Conservation (phyloP, 1,284 basidiomycete genomes). For the Phenoliferia sp. region DNA sequence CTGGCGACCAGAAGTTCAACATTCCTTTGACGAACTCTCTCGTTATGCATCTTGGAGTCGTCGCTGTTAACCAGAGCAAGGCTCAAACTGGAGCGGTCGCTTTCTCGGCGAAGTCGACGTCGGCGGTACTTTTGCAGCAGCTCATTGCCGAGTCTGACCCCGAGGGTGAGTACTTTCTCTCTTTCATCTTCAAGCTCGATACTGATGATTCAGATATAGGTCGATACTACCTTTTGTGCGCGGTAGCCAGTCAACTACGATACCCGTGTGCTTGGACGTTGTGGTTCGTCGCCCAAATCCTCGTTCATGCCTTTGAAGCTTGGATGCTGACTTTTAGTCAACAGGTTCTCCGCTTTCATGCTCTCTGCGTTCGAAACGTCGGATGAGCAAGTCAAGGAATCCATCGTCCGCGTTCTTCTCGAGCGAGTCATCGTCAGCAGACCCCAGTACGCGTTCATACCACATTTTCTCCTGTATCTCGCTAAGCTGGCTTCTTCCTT, state of each 20-base stretch:
- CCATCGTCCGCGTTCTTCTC: no score
- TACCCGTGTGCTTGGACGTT: conserved; percentile 56
- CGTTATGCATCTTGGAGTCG: conserved; percentile 90
- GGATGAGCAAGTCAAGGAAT: no score
- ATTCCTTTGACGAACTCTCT: conserved; percentile 82
- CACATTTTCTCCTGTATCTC: no score
- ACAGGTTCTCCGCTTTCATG: no score
- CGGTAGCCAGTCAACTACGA: conserved; percentile 86
- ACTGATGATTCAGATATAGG: conserved; percentile 48
- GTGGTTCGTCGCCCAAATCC: conserved; percentile 85
- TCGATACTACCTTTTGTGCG: conserved; percentile 80
- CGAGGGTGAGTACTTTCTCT: conserved; percentile 61
- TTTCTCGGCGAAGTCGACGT: conserved; percentile 73
- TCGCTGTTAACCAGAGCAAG: conserved; percentile 78
- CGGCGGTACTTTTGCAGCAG: conserved; percentile 73
- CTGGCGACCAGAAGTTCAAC: conserved; percentile 67
- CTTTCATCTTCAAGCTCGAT: conserved; percentile 6
- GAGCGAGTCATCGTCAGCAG: no score
- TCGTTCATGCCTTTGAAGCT: no score
- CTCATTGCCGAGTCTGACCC: conserved; percentile 77
- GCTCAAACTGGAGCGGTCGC: conserved; percentile 69
- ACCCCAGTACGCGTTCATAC: no score
- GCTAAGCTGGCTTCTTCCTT: no score
- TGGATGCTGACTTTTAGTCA: no score
- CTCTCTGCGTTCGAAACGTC: no score